Percentiles rank a stretch among this genome's conserved stretches.
These are phyloP conservation scores for Pascua sp. DNA, from an alignment of 1,284 basidiomycete species.

Conservation along the genomic window DNA sequence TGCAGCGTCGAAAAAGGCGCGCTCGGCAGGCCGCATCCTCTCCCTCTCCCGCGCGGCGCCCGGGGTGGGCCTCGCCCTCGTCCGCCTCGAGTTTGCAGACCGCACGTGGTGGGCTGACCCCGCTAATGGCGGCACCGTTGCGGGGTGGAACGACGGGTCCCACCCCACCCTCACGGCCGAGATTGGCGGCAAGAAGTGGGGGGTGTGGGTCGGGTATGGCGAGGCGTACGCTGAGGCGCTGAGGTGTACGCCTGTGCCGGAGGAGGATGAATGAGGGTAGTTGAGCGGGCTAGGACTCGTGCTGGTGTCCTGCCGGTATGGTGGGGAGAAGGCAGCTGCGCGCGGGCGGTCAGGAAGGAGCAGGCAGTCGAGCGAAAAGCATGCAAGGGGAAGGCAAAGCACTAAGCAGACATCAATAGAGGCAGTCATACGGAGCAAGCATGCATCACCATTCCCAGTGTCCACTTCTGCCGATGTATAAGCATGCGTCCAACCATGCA, in stretches of 20 bases:
- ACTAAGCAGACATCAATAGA: too few relatives aligned
- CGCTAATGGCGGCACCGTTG: conserved; percentile 2
- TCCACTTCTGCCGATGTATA: too few relatives aligned
- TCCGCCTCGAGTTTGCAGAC: conserved; percentile 47
- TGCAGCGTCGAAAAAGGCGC: conserved; percentile 35
- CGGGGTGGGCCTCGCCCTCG: conserved; percentile 40
- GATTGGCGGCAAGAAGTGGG: conserved; percentile 27
- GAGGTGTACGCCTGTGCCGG: conserved; percentile 2
- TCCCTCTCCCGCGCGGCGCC: conserved; percentile 23
- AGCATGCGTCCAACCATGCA: too few relatives aligned
- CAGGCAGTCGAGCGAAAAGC: background rate
- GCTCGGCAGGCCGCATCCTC: conserved; percentile 43
- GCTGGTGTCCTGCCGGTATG: background rate
- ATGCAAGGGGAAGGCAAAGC: background rate
- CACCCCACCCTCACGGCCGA: conserved; percentile 25
- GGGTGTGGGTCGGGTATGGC: conserved; percentile 36
- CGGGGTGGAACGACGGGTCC: conserved; percentile 19
- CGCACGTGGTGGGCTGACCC: conserved; percentile 31
- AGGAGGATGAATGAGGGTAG: conserved; percentile 3
- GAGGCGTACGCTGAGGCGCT: conserved; percentile 35
- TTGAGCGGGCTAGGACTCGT: background rate
- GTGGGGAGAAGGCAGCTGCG: background rate
- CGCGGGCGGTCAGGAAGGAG: background rate
- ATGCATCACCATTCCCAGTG: too few relatives aligned
- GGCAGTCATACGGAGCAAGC: too few relatives aligned